A percentile compares a stretch with the other conserved stretches of the same genome.
phyloP scores from a whole-genome alignment of 75 land plant genomes.

The Cryptomeria japonica region DNA sequence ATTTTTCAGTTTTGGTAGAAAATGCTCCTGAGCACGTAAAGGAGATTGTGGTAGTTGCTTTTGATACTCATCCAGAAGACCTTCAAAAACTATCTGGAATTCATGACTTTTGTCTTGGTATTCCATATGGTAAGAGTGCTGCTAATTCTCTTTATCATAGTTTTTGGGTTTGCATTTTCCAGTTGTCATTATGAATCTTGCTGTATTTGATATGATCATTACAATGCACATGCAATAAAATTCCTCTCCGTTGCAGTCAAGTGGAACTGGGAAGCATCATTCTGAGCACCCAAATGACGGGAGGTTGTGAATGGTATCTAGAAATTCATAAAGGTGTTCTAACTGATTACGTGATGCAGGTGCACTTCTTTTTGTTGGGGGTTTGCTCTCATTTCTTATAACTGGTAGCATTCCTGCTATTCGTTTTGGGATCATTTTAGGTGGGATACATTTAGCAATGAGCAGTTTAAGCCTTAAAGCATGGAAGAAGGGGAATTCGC shows the following conservation, averaged over 20 bases:
- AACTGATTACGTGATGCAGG: conserved; percentile 47
- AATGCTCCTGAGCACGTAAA: conserved; percentile 76
- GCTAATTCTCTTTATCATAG: background rate
- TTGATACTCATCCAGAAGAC: conserved; percentile 41
- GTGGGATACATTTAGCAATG: conserved; percentile 67
- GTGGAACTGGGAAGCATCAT: background rate
- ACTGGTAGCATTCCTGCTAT: conserved; percentile 82
- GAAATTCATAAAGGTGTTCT: background rate
- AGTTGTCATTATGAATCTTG: background rate
- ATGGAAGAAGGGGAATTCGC: conserved; percentile 68
- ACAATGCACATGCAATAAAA: background rate
- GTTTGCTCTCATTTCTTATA: conserved; percentile 81
- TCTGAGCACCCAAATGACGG: background rate
- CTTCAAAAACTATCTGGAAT: conserved; percentile 46
- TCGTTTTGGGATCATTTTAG: conserved; percentile 92
- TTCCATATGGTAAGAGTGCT: conserved; percentile 82
- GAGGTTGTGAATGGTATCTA: background rate
- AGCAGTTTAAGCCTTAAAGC: conserved; percentile 67
- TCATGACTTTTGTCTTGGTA: conserved; percentile 81
- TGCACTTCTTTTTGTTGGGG: conserved; percentile 64
- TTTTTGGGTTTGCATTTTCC: background rate
- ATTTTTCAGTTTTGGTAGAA: conserved; percentile 50
- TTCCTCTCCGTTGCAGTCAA: background rate
- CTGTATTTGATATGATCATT: background rate
- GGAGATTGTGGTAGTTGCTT: conserved; percentile 73